Conservation (phyloP, 352 stramenopile genomes). For the Globisporangium lucens region DNA sequence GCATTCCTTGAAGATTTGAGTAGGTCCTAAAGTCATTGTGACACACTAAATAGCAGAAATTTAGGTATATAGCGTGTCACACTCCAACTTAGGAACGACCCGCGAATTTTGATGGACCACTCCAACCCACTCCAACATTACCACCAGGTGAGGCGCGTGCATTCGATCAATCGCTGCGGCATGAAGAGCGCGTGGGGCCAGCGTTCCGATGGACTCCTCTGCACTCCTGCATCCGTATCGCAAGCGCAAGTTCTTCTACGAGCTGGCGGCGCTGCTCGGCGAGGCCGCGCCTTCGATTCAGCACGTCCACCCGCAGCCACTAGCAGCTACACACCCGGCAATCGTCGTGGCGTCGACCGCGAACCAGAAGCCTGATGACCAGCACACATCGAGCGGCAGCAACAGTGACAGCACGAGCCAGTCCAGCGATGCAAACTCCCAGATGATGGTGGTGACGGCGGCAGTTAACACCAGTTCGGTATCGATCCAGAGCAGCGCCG, state of each 20-base stretch:
- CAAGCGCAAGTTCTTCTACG: constrained; percentile 81
- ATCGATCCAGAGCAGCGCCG: constrained; percentile 12
- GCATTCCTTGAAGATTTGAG: constrained; percentile 8
- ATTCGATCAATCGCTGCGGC: not conserved
- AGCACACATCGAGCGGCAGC: not conserved
- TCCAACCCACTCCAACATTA: not conserved
- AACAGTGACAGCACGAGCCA: not conserved
- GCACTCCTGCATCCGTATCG: constrained; percentile 47
- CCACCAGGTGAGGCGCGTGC: not conserved
- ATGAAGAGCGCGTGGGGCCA: not conserved
- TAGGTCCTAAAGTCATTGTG: not conserved
- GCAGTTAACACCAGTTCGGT: constrained; percentile 3
- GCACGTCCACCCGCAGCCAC: constrained; percentile 34
- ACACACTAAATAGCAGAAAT: not conserved
- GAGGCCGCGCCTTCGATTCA: constrained; percentile 35
- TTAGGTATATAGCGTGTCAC: not conserved
- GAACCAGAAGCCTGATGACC: constrained; percentile 1
- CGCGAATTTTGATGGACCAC: not conserved
- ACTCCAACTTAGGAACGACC: not conserved
- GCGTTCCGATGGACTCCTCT: constrained; percentile 2
- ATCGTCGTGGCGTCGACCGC: not conserved
- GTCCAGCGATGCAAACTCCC: not conserved
- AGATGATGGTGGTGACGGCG: not conserved
- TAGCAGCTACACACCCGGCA: not conserved
- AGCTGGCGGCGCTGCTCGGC: constrained; percentile 45